Conservation (phyloP, 139 green algal genomes). For the Chara braunii region DNA sequence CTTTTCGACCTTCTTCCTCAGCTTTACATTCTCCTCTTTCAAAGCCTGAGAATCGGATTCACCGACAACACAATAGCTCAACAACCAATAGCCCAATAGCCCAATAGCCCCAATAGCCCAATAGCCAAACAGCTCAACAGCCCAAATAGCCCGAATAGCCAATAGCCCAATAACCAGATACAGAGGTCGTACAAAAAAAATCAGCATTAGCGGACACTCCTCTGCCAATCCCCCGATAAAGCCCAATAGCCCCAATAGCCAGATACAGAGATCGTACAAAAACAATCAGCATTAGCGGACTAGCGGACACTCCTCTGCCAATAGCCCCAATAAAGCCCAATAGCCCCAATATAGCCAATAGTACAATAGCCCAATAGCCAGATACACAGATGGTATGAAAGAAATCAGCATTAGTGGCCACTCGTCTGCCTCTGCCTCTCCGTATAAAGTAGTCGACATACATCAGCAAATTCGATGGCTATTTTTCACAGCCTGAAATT, state of each 20-base stretch:
- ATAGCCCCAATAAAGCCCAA: not conserved
- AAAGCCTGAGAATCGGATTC: conserved; percentile 9
- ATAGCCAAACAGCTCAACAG: not conserved
- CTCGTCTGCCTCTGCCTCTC: no score
- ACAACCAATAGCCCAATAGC: not conserved
- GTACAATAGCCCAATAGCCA: conserved; percentile 3
- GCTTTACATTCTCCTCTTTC: conserved; percentile 22
- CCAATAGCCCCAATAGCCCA: not conserved
- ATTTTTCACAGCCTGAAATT: no score
- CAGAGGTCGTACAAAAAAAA: not conserved
- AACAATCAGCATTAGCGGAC: no score
- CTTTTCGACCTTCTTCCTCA: conserved; percentile 12
- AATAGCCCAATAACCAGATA: conserved; percentile 2
- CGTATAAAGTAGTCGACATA: no score
- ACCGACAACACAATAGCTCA: not conserved
- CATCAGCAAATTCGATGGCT: no score
- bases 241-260: not conserved
- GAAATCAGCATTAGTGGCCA: no score
- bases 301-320: no score
- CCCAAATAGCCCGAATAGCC: not conserved
- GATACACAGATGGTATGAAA: not conserved
- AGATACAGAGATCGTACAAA: not conserved
- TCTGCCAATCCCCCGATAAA: no score
- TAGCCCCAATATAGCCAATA: not conserved
- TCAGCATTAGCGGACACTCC: no score